A percentile compares a stretch with the other conserved stretches of the same genome.
phyloP scores from a whole-genome alignment of 495 filamentous ascomycete species.

The Tuber brumale region DNA sequence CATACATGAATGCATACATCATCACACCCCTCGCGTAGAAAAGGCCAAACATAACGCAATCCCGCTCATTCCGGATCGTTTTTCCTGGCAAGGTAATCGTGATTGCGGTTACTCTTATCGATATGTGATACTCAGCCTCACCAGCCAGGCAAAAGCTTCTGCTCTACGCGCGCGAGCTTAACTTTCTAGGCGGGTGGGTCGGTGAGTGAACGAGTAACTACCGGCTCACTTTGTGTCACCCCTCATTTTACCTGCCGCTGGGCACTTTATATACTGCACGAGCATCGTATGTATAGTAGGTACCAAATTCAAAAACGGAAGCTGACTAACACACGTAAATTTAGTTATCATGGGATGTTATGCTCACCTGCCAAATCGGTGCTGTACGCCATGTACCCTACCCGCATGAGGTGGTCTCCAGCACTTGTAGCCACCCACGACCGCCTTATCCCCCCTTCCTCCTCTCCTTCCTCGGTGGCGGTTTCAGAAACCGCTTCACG shows the following conservation, averaged over 20 bases:
- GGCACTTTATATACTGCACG: too few species aligned
- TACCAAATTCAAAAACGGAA: background rate
- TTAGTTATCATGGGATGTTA: background rate
- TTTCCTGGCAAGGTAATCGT: background rate
- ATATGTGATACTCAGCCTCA: background rate
- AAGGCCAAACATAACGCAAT: background rate
- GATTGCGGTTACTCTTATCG: background rate
- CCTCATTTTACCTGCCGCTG: too few species aligned
- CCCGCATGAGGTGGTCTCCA: too few species aligned
- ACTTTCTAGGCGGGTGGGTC: too few species aligned
- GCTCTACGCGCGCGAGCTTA: background rate
- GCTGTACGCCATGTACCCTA: background rate
- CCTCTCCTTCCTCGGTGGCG: background rate
- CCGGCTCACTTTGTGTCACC: too few species aligned
- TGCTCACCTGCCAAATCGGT: background rate
- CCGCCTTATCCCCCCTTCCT: background rate
- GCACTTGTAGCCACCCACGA: too few species aligned
- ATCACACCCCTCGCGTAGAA: background rate
- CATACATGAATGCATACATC: too few species aligned
- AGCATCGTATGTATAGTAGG: too few species aligned
- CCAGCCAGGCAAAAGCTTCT: background rate
- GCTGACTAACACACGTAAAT: background rate
- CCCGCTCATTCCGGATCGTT: background rate
- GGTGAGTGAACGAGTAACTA: background rate
- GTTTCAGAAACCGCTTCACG: background rate